Evolutionary conservation across 441 rosid genomes (phyloP).

Genomic region (Omphalea diandra): DNA sequence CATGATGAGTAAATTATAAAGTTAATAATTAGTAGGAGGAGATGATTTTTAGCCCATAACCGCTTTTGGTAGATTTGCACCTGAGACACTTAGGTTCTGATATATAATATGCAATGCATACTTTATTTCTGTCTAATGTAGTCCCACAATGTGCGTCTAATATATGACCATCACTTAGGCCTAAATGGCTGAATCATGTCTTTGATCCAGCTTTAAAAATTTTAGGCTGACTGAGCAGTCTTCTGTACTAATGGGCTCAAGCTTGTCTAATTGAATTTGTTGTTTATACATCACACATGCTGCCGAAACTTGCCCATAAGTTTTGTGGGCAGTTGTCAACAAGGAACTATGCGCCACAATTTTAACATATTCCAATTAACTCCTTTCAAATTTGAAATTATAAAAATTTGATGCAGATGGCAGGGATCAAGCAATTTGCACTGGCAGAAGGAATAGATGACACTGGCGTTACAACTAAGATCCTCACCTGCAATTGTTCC

Average conservation of each 20-base stretch:
- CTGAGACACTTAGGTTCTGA: too few species aligned
- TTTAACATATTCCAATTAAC: neutral
- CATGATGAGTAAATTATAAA: too few species aligned
- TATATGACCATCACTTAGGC: neutral
- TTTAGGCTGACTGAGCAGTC: neutral
- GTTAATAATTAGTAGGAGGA: too few species aligned
- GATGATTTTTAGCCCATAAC: too few species aligned
- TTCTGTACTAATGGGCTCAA: neutral
- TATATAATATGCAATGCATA: too few species aligned
- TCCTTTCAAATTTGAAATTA: neutral
- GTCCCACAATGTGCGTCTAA: neutral
- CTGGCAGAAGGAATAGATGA: constrained; percentile 79
- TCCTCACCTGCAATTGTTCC: constrained; percentile 68
- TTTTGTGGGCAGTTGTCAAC: neutral
- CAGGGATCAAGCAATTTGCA: constrained; percentile 44
- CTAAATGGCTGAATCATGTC: neutral
- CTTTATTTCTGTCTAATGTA: too few species aligned
- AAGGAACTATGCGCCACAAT: too few species aligned
- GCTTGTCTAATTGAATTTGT: too few species aligned
- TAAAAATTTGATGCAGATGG: constrained; percentile 39
- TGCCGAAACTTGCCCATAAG: neutral
- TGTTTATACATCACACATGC: too few species aligned
- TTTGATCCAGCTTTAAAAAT: neutral
- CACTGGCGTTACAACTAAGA: constrained; percentile 64
- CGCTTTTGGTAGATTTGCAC: too few species aligned